Base-by-base conservation (phyloP, 306 rosid species). In the Dicorynia guianensis region DNA sequence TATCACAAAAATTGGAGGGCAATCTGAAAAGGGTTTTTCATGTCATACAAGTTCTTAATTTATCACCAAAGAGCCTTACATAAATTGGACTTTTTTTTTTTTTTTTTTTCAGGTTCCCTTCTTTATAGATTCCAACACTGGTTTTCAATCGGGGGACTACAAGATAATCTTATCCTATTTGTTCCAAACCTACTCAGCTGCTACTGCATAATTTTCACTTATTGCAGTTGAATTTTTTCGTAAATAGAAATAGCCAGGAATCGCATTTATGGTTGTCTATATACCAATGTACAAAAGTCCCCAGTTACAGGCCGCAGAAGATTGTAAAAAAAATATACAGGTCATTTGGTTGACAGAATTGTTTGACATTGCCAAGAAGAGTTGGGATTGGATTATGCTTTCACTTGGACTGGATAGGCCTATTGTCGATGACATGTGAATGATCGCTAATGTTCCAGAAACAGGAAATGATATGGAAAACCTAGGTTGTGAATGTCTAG, bases 121-220 rank as follows among this genome's bases (percentile, higher is more conserved):
- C 83, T 71, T 93, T 52, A 74, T 93, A 56, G 98, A 93, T 82
- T 93, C 87, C 67, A 91, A 78, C 76, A 88, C 94, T 47, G 93
- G 91, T 76, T 82, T 84, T 78, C 83, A 78, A 42, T 83, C 90
- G 30, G 93, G 94, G 34, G 91, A 87, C 83, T 88, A 81, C 83
- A 81, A 79, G 88, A 81, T 70, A 76, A 93, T 91, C 74, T 80
- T 93, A 68, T 71, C 89, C 12, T 83, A 91, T 80, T 80, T 93
- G 84, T 91, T 91, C 67, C 78, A 88, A 80, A 87, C 96, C 48
- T 89, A 89, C 76, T 83, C 98, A 44, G 56, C 79, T 44, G 80
- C 85, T 36, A 39, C 65, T 60, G 52, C 49, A 25, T 85, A 67
- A 76, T 50, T 62, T 49, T n/a, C 0, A 35, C 65, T 35, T 50